phyloP scores from a whole-genome alignment of 2,329 filamentous ascomycete species.

The Fusarium tanahbumbuense region DNA sequence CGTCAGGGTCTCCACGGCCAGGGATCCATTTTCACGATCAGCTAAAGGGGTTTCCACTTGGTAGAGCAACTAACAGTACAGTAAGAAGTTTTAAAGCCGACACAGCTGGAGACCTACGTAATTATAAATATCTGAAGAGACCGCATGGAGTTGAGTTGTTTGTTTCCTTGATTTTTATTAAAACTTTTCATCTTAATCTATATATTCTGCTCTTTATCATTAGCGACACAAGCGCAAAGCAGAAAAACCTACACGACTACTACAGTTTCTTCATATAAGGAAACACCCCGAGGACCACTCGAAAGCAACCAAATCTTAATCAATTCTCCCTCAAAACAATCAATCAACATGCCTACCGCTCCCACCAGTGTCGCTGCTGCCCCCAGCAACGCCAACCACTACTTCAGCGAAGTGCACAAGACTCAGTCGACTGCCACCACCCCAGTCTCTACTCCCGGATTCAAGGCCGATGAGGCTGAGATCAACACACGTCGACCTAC shows the following conservation, averaged over 20 bases:
- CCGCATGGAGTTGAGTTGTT: background rate
- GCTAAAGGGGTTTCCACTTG: conserved; percentile 34
- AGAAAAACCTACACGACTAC: background rate
- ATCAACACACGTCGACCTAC: conserved; percentile 30
- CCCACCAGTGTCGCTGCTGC: conserved; percentile 28
- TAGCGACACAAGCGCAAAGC: conserved; percentile 4
- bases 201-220: conserved; percentile 3
- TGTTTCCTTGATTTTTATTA: conserved; percentile 1
- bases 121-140: conserved; percentile 31
- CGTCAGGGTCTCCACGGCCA: conserved; percentile 19
- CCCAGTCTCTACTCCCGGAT: conserved; percentile 38
- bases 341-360: conserved; percentile 18
- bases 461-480: conserved; percentile 29
- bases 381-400: conserved; percentile 30
- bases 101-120: conserved; percentile 10
- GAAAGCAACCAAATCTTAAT: background rate
- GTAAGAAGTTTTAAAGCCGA: conserved; percentile 25
- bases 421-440: conserved; percentile 39
- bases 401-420: conserved; percentile 40
- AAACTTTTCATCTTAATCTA: conserved; percentile 7
- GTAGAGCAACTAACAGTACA: background rate
- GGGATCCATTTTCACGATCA: conserved; percentile 19
- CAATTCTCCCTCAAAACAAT: background rate
- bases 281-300: background rate
- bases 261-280: background rate